Conservation (phyloP, 176 grass and related monocot genomes). For the Stipa capillata region DNA sequence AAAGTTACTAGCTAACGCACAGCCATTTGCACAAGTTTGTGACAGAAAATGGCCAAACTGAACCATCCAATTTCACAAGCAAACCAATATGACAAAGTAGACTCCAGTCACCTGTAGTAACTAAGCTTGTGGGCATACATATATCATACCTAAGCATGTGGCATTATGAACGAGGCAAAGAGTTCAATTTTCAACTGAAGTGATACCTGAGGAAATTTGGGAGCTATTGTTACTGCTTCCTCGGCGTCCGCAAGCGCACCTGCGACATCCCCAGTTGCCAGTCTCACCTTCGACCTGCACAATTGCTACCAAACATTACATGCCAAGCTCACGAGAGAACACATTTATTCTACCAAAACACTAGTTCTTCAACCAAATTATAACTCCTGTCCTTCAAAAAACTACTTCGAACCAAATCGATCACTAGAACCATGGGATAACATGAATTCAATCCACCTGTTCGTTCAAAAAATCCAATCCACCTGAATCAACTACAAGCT, state of each 20-base stretch:
- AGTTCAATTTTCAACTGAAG: background rate
- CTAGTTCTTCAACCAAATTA: background rate
- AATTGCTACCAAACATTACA: slow-evolving; percentile 7
- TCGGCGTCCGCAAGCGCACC: slow-evolving; percentile 56
- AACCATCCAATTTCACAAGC: background rate
- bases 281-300: slow-evolving; percentile 63
- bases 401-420: too few species aligned
- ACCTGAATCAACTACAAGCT: too few species aligned
- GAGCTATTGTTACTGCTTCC: slow-evolving; percentile 53
- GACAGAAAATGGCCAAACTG: background rate
- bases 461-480: too few species aligned
- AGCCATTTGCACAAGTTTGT: background rate
- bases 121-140: background rate
- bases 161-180: background rate
- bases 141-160: background rate
- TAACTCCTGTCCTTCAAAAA: too few species aligned
- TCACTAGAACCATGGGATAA: too few species aligned
- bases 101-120: background rate
- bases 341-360: background rate
- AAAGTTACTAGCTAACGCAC: background rate
- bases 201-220: slow-evolving; percentile 45
- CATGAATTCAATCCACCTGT: too few species aligned
- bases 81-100: background rate
- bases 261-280: slow-evolving; percentile 35
- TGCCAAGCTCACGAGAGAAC: background rate